These are phyloP conservation scores for Racocetra persica DNA, from an alignment of 371 early-diverging fungal genomes.

Conservation along the genomic window DNA sequence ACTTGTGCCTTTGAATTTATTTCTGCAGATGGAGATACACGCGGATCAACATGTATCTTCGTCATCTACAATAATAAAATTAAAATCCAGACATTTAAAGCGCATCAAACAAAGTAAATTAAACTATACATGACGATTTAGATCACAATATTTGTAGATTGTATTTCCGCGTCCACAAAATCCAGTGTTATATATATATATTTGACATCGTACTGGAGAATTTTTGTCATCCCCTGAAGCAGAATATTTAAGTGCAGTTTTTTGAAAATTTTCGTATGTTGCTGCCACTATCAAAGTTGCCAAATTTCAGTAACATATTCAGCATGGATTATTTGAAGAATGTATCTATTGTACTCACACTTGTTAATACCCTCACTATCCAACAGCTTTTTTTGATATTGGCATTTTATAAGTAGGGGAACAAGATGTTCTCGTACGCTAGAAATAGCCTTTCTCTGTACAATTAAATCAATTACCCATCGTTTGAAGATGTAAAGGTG, in stretches of 20 bases:
- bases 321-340: neutral
- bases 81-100: neutral
- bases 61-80: slow-evolving; percentile 52
- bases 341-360: slow-evolving; percentile 54
- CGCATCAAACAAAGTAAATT: neutral
- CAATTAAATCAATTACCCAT: slow-evolving; percentile 88
- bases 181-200: slow-evolving; percentile 58
- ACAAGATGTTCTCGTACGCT: slow-evolving; percentile 87
- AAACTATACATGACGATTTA: slow-evolving; percentile 79
- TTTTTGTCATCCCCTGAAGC: slow-evolving; percentile 55
- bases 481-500: slow-evolving; percentile 90
- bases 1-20: slow-evolving; percentile 61
- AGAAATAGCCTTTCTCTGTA: slow-evolving; percentile 68
- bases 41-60: slow-evolving; percentile 62
- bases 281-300: slow-evolving; percentile 49
- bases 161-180: slow-evolving; percentile 67
- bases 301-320: neutral
- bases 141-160: slow-evolving; percentile 81
- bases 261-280: slow-evolving; percentile 48
- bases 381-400: slow-evolving; percentile 71
- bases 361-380: slow-evolving; percentile 72
- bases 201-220: slow-evolving; percentile 57
- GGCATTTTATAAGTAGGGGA: slow-evolving; percentile 82
- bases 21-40: slow-evolving; percentile 69
- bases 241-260: slow-evolving; percentile 58